Evolutionary conservation across 441 rosid genomes (phyloP).

Genomic region (Metrosideros polymorpha): DNA sequence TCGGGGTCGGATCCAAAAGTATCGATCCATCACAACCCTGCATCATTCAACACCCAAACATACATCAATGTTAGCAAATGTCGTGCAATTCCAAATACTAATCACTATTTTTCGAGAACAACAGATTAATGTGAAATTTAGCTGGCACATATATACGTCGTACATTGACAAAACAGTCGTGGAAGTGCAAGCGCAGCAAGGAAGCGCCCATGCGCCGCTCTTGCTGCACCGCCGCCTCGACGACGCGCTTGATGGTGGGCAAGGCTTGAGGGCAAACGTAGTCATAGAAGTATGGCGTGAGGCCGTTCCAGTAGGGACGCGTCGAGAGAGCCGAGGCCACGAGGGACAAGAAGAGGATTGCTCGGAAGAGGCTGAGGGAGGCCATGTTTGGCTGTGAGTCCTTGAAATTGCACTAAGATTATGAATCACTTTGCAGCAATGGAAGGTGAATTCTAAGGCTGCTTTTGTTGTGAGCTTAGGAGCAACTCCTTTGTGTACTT

Average conservation of each 20-base stretch:
- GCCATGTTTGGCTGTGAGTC: background rate
- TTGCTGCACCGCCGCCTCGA: background rate
- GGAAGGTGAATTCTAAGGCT: background rate
- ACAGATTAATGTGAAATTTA: background rate
- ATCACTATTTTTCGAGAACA: background rate
- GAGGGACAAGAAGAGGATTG: background rate
- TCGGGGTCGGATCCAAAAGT: constrained; percentile 8
- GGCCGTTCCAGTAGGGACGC: background rate
- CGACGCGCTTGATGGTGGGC: background rate
- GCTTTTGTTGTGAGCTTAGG: background rate
- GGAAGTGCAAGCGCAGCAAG: constrained; percentile 15
- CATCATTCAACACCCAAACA: background rate
- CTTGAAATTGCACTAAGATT: background rate
- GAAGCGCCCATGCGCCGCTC: constrained; percentile 23
- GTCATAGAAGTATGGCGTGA: background rate
- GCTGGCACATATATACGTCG: background rate
- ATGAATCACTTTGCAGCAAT: background rate
- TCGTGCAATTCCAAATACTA: background rate
- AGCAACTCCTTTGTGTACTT: background rate
- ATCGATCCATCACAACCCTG: constrained; percentile 26
- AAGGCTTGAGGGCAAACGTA: constrained; percentile 11
- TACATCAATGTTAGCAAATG: background rate
- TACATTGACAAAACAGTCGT: constrained; percentile 13
- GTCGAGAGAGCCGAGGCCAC: background rate
- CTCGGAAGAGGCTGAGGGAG: background rate